Evolutionary conservation across 2,329 filamentous ascomycete species (phyloP), one percentile per base, ranked within the genome.

Genomic region (Sordariomycetes sp.): DNA sequence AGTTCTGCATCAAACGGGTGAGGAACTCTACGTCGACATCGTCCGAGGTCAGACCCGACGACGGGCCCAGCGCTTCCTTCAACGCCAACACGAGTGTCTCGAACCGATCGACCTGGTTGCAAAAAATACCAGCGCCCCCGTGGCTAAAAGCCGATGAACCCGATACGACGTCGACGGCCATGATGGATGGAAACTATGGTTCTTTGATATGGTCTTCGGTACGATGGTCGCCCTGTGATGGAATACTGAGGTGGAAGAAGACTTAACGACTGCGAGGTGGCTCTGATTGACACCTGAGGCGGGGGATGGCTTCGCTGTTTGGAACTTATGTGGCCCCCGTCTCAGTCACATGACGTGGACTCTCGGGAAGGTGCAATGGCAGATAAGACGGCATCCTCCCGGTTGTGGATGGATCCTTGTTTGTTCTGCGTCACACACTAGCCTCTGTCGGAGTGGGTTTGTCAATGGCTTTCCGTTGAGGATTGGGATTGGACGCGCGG

Each of bases 21-120:
- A 95, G 68, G 46, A 83, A 70, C 35, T 72, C 64, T 36, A 86
- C 75, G 46, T 94, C 76, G 44, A 94, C 77, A 53, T 92, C 86
- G 28, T 79, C 81, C 21, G 83, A 92, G 40, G 83, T 79, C 46
- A 94, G 70, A 4, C 87, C 87, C 10, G 83, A 92, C 38, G 78
- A 84, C 4, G 85, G 82, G 3, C 86, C 87, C 5, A 95, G 71
- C 17, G 75, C 76, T 36, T 71, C 63, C 49, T 81, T 87, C 46
- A 94, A 73, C n/a, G 75, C 74, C 38, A 72, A 51, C 36, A 93
- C 82, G 30, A 94, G 76, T 34, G 66, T 57, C 24, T 87, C 73
- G 53, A 93, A 92, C 10, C 57, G 54, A 45, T 71, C 61, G 33
- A 49, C 43, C 11, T 57, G 46, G 25, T 21, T 19, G 6, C 23